A percentile compares a stretch with the other conserved stretches of the same genome.
phyloP scores from a whole-genome alignment of 768 basidiomycete genomes.

The Paxillus ammoniavirescens region DNA sequence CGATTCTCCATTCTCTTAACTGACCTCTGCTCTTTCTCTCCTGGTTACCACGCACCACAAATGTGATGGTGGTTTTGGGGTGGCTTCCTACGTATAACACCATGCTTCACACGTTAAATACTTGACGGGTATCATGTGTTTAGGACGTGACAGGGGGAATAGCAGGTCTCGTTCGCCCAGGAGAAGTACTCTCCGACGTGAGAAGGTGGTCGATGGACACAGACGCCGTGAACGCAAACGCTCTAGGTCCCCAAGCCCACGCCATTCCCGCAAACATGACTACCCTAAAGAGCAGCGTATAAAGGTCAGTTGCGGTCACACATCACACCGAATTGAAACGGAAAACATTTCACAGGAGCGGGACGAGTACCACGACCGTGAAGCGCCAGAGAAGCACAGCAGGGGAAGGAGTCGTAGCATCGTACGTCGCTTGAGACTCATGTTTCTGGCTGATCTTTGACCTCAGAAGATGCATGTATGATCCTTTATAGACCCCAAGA shows the following conservation, averaged over 20 bases:
- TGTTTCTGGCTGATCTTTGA: constrained; percentile 11
- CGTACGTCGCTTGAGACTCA: constrained; percentile 20
- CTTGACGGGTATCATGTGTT: not conserved
- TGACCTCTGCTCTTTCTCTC: constrained; percentile 20
- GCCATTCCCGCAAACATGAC: constrained; percentile 2
- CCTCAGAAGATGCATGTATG: constrained; percentile 24
- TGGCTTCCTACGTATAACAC: constrained; percentile 6
- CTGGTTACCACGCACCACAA: constrained; percentile 21
- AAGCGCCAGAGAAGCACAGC: constrained; percentile 1
- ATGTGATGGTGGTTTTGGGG: constrained; percentile 17
- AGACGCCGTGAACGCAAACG: constrained; percentile 8
- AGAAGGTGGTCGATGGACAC: constrained; percentile 8
- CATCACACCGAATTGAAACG: not conserved
- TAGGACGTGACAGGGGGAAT: constrained; percentile 19
- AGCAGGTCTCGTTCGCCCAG: constrained; percentile 27
- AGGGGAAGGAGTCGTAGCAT: constrained; percentile 24
- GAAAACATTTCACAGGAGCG: constrained; percentile 3
- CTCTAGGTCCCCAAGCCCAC: constrained; percentile 26
- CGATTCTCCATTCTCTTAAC: constrained; percentile 8
- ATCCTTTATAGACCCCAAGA: constrained; percentile 21
- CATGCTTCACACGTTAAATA: not conserved
- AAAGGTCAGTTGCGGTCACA: constrained; percentile 1
- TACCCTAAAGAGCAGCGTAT: not conserved
- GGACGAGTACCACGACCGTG: constrained; percentile 1
- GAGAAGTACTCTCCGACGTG: constrained; percentile 6